Evolutionary conservation across 306 rosid genomes (phyloP), one percentile per base, ranked within the genome.

Genomic region (Elaeagnus macrophylla): DNA sequence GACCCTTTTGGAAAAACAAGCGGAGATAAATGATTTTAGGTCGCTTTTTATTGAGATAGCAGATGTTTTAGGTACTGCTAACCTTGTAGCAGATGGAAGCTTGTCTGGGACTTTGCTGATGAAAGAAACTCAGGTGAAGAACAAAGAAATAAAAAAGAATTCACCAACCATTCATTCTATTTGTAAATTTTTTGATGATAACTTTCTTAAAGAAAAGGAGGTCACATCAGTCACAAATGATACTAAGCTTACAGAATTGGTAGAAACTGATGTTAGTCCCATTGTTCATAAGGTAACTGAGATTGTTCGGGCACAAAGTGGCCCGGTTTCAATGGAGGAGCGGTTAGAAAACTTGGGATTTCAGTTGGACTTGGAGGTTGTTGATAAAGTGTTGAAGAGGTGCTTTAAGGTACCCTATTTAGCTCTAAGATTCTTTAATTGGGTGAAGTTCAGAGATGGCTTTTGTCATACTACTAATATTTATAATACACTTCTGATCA

Each of bases 331-430:
- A 6, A 46, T 86, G 79, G 96, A 78, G 72, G 89, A 80, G 65
- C 53, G 55, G 65, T 74, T 91, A 36, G 89, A 63, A 20, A 75
- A 64, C 38, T 54, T 63, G 68, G 60, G 63, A 64, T 69, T 67
- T 60, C 57, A 25, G 65, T 66, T 82, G 40, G 70, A 64, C 58
- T 57, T 72, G 5, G 91, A 80, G 66, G 57, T 83, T 62, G 78
- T 91, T 14, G 93, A 81, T 41, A 78, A 69, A 54, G 97, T 83
- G 50, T 55, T 90, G 75, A 86, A 90, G 69, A 83, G 97, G 72
- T 79, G 90, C 74, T 91, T 91, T 55, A 91, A 75, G 62, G 61
- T 80, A 68, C 95, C 94, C 0, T 69, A 17, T 54, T 71, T 84
- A 60, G 94, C 89, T 67, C 35, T 80, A 46, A 77, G 79, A 56